Conservation (phyloP, 2,329 filamentous ascomycete species). For the Mycosphaerelloides madeirae region DNA sequence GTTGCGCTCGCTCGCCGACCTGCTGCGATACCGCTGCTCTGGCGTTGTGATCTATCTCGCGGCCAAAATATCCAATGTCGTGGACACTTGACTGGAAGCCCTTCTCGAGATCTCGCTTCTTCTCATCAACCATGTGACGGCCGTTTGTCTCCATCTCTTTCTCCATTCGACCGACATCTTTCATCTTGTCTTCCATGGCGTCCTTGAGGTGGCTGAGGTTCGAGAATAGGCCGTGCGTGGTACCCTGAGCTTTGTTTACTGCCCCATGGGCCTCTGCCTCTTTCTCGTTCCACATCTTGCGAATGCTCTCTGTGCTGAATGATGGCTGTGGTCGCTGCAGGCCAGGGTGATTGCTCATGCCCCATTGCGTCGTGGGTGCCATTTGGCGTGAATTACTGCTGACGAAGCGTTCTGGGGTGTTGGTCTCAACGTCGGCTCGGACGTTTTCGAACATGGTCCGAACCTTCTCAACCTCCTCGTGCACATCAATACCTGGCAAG, state of each 20-base stretch:
- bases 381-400: neutral
- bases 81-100: slow-evolving; percentile 10
- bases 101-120: slow-evolving; percentile 10
- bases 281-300: slow-evolving; percentile 11
- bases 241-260: slow-evolving; percentile 10
- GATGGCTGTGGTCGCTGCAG: slow-evolving; percentile 1
- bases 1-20: slow-evolving; percentile 1
- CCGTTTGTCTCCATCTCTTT: slow-evolving; percentile 18
- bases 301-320: slow-evolving; percentile 4
- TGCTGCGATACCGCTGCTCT: slow-evolving; percentile 7
- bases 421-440: slow-evolving; percentile 15
- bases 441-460: slow-evolving; percentile 18
- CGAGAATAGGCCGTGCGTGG: slow-evolving; percentile 12
- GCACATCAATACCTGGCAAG: slow-evolving; percentile 4
- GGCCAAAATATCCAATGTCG: slow-evolving; percentile 13
- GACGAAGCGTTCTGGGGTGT: slow-evolving; percentile 19
- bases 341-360: neutral
- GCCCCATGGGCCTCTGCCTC: slow-evolving; percentile 7
- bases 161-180: slow-evolving; percentile 18
- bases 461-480: slow-evolving; percentile 14
- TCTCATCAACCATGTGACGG: slow-evolving; percentile 12
- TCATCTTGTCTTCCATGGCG: slow-evolving; percentile 15
- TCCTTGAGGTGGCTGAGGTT: slow-evolving; percentile 12
- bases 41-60: slow-evolving; percentile 13
- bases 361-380: neutral